These are phyloP conservation scores for Xeromyces bisporus DNA, from an alignment of 495 filamentous ascomycete genomes.

Conservation along the genomic window DNA sequence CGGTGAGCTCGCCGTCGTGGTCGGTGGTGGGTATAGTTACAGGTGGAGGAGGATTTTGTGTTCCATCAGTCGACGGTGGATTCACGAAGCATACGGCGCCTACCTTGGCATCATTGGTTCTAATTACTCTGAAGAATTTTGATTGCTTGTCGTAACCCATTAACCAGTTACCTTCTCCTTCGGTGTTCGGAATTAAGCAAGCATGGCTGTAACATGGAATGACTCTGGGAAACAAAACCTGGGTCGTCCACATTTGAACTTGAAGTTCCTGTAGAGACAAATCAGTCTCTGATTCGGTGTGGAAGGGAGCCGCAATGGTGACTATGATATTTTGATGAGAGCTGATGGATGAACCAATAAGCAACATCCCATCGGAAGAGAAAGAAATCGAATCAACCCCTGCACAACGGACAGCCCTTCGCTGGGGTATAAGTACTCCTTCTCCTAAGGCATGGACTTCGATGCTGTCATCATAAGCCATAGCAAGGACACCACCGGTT, in stretches of 20 bases:
- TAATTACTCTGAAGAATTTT: constrained; percentile 60
- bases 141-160: constrained; percentile 64
- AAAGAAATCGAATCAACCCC: constrained; percentile 65
- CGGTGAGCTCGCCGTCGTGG: constrained; percentile 53
- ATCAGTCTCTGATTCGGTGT: constrained; percentile 30
- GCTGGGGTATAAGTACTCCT: constrained; percentile 43
- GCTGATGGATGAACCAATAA: constrained; percentile 63
- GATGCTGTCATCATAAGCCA: constrained; percentile 74
- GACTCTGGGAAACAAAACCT: constrained; percentile 69
- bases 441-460: constrained; percentile 65
- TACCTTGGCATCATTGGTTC: constrained; percentile 54
- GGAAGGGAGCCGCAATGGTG: constrained; percentile 66
- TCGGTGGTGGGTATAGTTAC: constrained; percentile 53
- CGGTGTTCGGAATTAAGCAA: constrained; percentile 49
- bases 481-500: constrained; percentile 62
- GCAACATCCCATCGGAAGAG: constrained; percentile 65
- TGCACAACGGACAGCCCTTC: constrained; percentile 67
- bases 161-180: constrained; percentile 60
- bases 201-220: constrained; percentile 63
- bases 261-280: constrained; percentile 45
- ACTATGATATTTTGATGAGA: constrained; percentile 50
- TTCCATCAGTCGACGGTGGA: constrained; percentile 27
- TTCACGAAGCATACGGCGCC: constrained; percentile 72
- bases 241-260: constrained; percentile 73
- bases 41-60: constrained; percentile 31